phyloP scores from a whole-genome alignment of 2,329 filamentous ascomycete genomes.

The Hymenoscyphus occultus region DNA sequence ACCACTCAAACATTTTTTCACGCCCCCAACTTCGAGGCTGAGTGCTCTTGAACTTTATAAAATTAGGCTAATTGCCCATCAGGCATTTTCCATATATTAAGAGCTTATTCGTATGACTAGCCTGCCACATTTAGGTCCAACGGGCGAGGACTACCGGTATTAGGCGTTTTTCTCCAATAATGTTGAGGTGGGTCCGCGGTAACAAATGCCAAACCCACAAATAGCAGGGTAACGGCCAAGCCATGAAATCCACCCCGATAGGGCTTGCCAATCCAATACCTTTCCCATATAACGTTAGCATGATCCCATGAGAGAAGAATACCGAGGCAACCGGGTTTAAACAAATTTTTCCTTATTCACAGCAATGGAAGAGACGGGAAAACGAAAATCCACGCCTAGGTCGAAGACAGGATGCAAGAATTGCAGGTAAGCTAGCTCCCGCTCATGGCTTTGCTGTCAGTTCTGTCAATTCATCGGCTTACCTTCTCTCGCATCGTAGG shows the following conservation, averaged over 20 bases:
- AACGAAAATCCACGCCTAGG: not conserved
- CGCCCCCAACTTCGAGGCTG: not conserved
- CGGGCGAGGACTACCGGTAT: not conserved
- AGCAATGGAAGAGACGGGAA: not conserved
- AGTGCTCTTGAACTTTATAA: not conserved
- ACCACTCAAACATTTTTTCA: not conserved
- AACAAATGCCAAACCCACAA: not conserved
- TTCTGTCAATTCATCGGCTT: not conserved
- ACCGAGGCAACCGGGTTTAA: not conserved
- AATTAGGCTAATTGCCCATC: not conserved
- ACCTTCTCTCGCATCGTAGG: conserved; percentile 1
- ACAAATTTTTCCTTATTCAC: not conserved
- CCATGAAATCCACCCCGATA: not conserved
- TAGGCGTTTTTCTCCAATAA: not conserved
- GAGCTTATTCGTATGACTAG: not conserved
- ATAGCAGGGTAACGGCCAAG: not conserved
- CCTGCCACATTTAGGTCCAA: not conserved
- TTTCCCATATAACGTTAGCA: conserved; percentile 1
- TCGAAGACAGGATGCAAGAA: conserved; percentile 2
- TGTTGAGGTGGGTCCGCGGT: not conserved
- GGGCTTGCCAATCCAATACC: not conserved
- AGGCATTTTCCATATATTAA: not conserved
- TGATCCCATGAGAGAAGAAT: not conserved
- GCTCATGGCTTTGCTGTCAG: not conserved
- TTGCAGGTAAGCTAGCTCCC: conserved; percentile 1